phyloP scores from a whole-genome alignment of 2,329 filamentous ascomycete species.

The Aspergillus sp. region DNA sequence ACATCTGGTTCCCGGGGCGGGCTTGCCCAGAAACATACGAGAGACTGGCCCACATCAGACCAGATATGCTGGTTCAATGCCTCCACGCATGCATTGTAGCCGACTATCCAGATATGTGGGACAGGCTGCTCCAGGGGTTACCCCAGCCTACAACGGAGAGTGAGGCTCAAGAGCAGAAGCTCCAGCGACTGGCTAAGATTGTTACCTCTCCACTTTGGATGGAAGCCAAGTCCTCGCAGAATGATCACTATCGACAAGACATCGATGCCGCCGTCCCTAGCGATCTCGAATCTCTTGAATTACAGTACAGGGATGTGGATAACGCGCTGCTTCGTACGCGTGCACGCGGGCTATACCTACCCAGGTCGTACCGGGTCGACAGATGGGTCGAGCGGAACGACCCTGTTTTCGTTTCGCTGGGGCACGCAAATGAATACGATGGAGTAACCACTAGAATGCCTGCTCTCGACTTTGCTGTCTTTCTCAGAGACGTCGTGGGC shows the following conservation, averaged over 20 bases:
- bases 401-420: no score
- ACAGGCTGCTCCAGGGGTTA: no score
- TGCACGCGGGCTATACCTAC: background rate
- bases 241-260: background rate
- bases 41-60: background rate
- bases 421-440: no score
- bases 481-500: background rate
- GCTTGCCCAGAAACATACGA: background rate
- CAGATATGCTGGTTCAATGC: background rate
- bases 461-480: background rate
- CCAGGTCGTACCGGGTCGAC: rapidly evolving
- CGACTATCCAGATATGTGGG: background rate
- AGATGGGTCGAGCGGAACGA: background rate
- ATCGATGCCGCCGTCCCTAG: background rate
- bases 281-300: background rate
- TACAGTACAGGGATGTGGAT: background rate
- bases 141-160: no score
- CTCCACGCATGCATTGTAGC: background rate
- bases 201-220: background rate
- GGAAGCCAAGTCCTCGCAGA: background rate
- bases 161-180: background rate
- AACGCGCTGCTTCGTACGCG: background rate
- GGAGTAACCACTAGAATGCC: no score
- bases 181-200: background rate
- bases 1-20: background rate